A percentile compares a stretch with the other conserved stretches of the same genome.
Conservation (phyloP, 352 stramenopile species). For the Globisporangium iwayamae region DNA sequence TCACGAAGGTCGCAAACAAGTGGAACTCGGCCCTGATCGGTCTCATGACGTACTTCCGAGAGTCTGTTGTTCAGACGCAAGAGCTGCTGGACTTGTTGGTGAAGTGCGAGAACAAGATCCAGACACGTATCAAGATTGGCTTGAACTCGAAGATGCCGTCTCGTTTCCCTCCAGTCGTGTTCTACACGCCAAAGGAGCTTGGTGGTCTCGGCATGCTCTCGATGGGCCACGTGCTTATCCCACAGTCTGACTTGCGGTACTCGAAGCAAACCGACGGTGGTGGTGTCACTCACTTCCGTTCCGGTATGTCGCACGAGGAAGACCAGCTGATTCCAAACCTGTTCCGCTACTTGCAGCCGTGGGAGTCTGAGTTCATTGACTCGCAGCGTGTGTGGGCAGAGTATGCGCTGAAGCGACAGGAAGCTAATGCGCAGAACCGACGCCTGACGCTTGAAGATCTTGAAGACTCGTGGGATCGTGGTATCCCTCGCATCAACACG, state of each 20-base stretch:
- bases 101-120: constrained; percentile 99
- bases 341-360: constrained; percentile 98
- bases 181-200: constrained; percentile 99
- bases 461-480: constrained; percentile 99
- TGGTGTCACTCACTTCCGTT: constrained; percentile 99
- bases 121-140: constrained; percentile 99
- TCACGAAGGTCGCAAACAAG: constrained; percentile 99
- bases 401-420: constrained; percentile 99
- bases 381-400: constrained; percentile 99
- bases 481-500: constrained; percentile 97
- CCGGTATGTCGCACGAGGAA: constrained; percentile 96
- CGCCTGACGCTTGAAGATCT: constrained; percentile 98
- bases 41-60: constrained; percentile 99
- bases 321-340: constrained; percentile 99
- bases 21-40: constrained; percentile 94
- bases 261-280: constrained; percentile 98
- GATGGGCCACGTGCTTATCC: constrained; percentile 99
- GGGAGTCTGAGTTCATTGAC: constrained; percentile 99
- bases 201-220: constrained; percentile 99
- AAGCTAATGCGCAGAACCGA: constrained; percentile 98
- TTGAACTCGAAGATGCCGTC: constrained; percentile 99
- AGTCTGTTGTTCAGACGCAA: constrained; percentile 99
- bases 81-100: constrained; percentile 99
- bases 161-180: constrained; percentile 98
- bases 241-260: constrained; percentile 98